These are phyloP conservation scores for Meyerozyma athensensis DNA, from an alignment of 1,139 yeast species.

Conservation along the genomic window DNA sequence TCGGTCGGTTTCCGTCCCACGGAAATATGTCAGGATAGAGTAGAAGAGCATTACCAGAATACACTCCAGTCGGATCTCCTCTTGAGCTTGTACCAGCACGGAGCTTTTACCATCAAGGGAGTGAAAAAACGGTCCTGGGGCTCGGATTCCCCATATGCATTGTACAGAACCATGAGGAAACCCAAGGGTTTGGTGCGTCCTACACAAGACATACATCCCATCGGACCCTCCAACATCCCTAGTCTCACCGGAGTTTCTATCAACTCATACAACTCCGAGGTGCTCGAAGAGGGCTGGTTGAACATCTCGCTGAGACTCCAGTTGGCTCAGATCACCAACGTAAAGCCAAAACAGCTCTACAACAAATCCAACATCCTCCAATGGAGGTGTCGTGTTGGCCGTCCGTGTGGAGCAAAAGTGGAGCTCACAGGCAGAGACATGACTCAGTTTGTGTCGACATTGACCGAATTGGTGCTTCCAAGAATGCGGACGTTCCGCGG, in stretches of 20 bases:
- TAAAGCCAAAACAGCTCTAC: constrained; percentile 68
- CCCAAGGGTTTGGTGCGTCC: constrained; percentile 65
- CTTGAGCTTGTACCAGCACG: constrained; percentile 73
- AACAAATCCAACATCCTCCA: constrained; percentile 78
- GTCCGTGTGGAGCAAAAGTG: constrained; percentile 88
- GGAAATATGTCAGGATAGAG: constrained; percentile 71
- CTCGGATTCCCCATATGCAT: constrained; percentile 81
- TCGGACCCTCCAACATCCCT: constrained; percentile 68
- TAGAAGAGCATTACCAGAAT: constrained; percentile 70
- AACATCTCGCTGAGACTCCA: constrained; percentile 78
- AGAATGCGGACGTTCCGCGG: constrained; percentile 87
- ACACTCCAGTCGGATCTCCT: constrained; percentile 73
- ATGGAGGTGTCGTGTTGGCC: constrained; percentile 86
- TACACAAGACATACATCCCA: constrained; percentile 67
- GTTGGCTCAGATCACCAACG: constrained; percentile 90
- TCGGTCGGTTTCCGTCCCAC: constrained; percentile 75
- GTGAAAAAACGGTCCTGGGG: constrained; percentile 82
- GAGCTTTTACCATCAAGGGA: constrained; percentile 50
- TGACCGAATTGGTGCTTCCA: constrained; percentile 90
- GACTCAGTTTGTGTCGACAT: constrained; percentile 78
- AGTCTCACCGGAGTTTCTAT: constrained; percentile 58
- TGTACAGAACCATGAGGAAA: constrained; percentile 68
- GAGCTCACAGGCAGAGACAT: constrained; percentile 75
- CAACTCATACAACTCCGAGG: constrained; percentile 74
- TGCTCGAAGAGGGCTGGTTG: constrained; percentile 67